Base-by-base conservation (phyloP, 768 basidiomycete species). In the Panellus pusillus region DNA sequence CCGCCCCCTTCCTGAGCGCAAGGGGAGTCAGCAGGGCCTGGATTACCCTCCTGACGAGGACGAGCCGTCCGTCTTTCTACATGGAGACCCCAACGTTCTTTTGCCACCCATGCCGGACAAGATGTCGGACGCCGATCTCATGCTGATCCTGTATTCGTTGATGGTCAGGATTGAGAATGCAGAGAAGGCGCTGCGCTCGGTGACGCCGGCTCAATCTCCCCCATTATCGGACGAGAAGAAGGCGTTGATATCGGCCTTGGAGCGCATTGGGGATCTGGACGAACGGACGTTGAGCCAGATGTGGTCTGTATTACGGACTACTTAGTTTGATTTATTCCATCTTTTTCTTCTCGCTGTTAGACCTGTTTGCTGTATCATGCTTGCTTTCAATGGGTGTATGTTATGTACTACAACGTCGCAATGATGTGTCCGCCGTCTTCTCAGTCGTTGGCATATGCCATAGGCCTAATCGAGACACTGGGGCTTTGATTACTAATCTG, bases 81-180 rank as follows among this genome's bases (percentile, higher is more conserved):
- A 78, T 62, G 83, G 80, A 46, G 81, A 90, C 54, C 83, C 83
- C 1, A 75, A 79, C 47, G 69, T 82, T 41, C 73, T 92, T 32
- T 63, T 93, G 2, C 92, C 94, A 0, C 68, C 78, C 9, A 79
- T 95, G 69, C 73, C 74, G 55, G 84, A 88, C 47, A 83, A 82
- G 56, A 82, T 86, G 61, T 76, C 81, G 27, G 92, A 94, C 60
- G 69, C 77, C 15, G 89, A 95, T 54, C 70, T 94, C 47, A 79
- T 85, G 70, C 69, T 80, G 54, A 70, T 91, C n/a, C 74, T 97
- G 29, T 89, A 93, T 61, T 89, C 86, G 12, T 66, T 96, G 47
- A 75, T 87, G 28, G 71, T 82, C 8, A 78, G 94, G 39, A 84
- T 94, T 49, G 86, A 91, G 65, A 93, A 94, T 65, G 81, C 88